Conservation (phyloP, 805 yeast species). For the Wickerhamomyces queroliae region DNA sequence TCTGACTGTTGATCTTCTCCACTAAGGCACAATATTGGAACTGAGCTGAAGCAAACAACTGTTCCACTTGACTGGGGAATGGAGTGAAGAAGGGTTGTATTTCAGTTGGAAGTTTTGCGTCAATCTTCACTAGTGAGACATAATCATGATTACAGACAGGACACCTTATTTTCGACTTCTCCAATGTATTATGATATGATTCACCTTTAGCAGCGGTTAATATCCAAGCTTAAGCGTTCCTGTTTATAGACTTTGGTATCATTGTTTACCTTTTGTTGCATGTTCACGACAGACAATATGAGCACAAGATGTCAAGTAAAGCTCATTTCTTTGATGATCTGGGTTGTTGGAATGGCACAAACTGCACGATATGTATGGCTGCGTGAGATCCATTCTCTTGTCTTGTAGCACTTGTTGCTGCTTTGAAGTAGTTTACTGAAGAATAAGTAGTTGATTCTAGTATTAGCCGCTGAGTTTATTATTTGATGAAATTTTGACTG, state of each 20-base stretch:
- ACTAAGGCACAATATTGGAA: slow-evolving; percentile 18
- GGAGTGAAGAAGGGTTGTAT: slow-evolving; percentile 18
- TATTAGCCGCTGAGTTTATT: background rate
- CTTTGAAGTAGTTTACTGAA: background rate
- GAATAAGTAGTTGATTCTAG: no score
- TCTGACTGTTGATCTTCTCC: slow-evolving; percentile 15
- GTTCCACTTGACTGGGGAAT: slow-evolving; percentile 18
- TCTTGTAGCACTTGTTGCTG: background rate
- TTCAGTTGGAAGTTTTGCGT: slow-evolving; percentile 14
- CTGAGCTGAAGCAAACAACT: slow-evolving; percentile 17
- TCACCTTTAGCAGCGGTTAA: slow-evolving; percentile 1
- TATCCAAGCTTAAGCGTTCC: no score
- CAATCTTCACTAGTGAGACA: slow-evolving; percentile 14
- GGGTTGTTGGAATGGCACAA: slow-evolving; percentile 23
- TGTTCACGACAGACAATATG: slow-evolving; percentile 30
- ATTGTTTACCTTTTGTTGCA: slow-evolving; percentile 10
- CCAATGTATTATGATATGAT: slow-evolving; percentile 3
- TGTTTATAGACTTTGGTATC: slow-evolving; percentile 1
- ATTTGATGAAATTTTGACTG: no score
- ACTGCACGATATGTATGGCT: slow-evolving; percentile 27
- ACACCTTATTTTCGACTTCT: slow-evolving; percentile 8
- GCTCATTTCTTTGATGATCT: slow-evolving; percentile 15
- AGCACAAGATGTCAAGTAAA: slow-evolving; percentile 32
- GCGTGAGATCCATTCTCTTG: slow-evolving; percentile 17
- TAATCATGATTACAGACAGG: slow-evolving; percentile 11